Evolutionary conservation across 2,329 filamentous ascomycete genomes (phyloP).

Genomic region (Colletotrichum incanum): DNA sequence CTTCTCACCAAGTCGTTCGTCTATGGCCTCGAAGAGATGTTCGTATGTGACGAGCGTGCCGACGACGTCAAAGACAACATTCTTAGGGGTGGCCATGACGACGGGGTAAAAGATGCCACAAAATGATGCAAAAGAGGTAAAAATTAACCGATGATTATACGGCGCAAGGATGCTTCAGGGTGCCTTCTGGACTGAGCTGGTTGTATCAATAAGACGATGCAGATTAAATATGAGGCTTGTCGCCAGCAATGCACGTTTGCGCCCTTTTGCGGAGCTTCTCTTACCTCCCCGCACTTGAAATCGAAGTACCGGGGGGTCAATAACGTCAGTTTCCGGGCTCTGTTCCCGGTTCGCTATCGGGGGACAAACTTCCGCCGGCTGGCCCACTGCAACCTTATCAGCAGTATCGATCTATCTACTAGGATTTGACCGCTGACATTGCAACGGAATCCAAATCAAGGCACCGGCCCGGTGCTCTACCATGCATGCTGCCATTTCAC

Average conservation of each 20-base stretch:
- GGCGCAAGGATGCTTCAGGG: background rate
- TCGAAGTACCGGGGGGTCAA: background rate
- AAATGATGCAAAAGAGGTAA: background rate
- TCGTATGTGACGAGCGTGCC: conserved; percentile 65
- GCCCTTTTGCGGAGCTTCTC: background rate
- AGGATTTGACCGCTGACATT: background rate
- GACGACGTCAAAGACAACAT: conserved; percentile 68
- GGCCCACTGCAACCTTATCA: background rate
- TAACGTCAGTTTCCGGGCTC: background rate
- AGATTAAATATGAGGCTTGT: conserved; percentile 26
- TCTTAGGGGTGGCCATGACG: conserved; percentile 49
- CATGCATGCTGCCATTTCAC: background rate
- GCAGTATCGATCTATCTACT: background rate
- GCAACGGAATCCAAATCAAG: background rate
- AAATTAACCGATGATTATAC: background rate
- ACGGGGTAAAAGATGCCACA: background rate
- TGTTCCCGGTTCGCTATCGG: conserved; percentile 15
- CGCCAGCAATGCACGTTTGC: background rate
- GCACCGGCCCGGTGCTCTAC: conserved; percentile 8
- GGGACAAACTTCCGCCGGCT: background rate
- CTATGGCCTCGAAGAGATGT: conserved; percentile 59
- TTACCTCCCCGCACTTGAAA: conserved; percentile 21
- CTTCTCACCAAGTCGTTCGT: conserved; percentile 57
- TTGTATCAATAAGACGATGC: background rate
- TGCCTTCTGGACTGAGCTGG: background rate